Evolutionary conservation across 2,329 filamentous ascomycete species (phyloP).

Genomic region (Clonostachys sp.): DNA sequence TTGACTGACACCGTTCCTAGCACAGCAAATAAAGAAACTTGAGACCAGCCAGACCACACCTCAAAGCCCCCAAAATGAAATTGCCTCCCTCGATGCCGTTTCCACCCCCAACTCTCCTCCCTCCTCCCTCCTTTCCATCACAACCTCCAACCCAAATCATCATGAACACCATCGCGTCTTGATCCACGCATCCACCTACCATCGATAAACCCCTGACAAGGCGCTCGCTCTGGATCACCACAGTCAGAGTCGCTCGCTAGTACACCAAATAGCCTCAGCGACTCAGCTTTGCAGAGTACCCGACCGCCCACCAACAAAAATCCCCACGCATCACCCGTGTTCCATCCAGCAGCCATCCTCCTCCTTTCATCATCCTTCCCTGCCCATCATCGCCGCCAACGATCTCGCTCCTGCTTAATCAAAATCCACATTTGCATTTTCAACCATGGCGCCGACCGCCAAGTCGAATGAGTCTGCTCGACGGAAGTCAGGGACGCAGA

Average conservation of each 20-base stretch:
- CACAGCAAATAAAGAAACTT: neutral
- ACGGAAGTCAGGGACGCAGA: constrained; percentile 28
- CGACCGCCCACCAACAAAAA: neutral
- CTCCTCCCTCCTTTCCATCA: neutral
- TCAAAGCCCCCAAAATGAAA: neutral
- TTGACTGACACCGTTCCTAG: neutral
- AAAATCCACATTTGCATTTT: neutral
- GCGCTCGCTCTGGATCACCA: neutral
- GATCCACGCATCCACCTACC: neutral
- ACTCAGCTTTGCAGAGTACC: neutral
- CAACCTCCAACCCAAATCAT: neutral
- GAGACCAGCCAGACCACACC: neutral
- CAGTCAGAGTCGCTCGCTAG: neutral
- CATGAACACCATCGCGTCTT: neutral
- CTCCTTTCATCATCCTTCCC: neutral
- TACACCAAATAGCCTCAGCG: neutral
- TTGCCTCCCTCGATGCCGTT: neutral
- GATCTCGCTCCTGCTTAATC: neutral
- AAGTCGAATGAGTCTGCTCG: constrained; percentile 25
- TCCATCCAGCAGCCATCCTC: neutral
- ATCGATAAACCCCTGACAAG: neutral
- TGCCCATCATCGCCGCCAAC: neutral
- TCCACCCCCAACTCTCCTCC: neutral
- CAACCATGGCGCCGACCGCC: constrained; percentile 24
- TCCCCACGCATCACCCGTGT: neutral